Conservation (phyloP, 106 monocot species). For the Acorus calamus region DNA sequence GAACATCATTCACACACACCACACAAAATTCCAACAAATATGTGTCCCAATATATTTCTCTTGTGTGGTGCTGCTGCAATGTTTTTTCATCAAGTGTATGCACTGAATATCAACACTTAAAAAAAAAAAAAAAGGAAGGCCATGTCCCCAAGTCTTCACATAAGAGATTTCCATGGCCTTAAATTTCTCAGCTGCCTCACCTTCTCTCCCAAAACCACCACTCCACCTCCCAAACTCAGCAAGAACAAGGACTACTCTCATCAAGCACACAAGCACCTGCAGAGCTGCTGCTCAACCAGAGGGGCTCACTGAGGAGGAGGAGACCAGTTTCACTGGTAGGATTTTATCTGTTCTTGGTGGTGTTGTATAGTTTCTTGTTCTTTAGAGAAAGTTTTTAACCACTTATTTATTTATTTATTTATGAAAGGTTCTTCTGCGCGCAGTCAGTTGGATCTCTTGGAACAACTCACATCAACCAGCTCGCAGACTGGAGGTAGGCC, state of each 20-base stretch:
- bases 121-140: background rate
- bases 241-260: background rate
- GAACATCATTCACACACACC: background rate
- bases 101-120: no score
- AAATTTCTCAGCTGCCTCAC: conserved; percentile 21
- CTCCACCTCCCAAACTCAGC: conserved; percentile 1
- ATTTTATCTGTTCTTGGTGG: no score
- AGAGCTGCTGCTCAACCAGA: conserved; percentile 22
- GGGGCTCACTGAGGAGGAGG: conserved; percentile 16
- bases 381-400: no score
- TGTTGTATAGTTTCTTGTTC: no score
- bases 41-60: no score
- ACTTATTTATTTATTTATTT: background rate
- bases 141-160: background rate
- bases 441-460: conserved; percentile 64
- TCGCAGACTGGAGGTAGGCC: conserved; percentile 18
- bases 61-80: no score
- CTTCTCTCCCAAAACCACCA: conserved; percentile 11
- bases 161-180: conserved; percentile 27
- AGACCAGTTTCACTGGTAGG: conserved; percentile 10
- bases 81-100: no score
- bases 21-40: no score
- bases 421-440: conserved; percentile 52
- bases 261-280: conserved; percentile 14
- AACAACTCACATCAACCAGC: conserved; percentile 51